These are phyloP conservation scores for Buddleja alternifolia DNA, from an alignment of 257 asterid genomes.

Conservation along the genomic window DNA sequence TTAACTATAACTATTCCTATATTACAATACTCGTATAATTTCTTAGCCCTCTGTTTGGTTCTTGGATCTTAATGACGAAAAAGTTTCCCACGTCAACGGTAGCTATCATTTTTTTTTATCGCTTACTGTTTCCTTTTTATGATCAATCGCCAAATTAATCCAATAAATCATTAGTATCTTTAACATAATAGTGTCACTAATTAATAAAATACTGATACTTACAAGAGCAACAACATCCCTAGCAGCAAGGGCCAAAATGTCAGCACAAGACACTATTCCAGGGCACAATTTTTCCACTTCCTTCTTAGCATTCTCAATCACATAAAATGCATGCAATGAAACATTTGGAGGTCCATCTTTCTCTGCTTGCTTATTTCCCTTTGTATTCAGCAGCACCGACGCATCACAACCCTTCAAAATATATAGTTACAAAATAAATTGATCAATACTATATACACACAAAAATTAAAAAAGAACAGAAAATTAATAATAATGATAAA, in stretches of 20 bases:
- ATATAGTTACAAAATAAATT: not conserved
- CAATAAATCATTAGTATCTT: too few species aligned
- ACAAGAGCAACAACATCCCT: slow-evolving; percentile 83
- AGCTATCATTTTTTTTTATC: too few species aligned
- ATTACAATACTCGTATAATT: too few species aligned
- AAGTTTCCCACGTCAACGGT: too few species aligned
- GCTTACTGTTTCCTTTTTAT: too few species aligned
- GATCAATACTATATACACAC: not conserved
- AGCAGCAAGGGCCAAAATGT: slow-evolving; percentile 79
- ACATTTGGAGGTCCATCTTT: slow-evolving; percentile 83
- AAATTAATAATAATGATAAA: too few species aligned
- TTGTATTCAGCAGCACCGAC: slow-evolving; percentile 71
- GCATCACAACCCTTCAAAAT: slow-evolving; percentile 78
- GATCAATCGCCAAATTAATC: too few species aligned
- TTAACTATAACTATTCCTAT: too few species aligned
- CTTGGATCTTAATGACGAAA: too few species aligned
- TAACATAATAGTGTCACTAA: too few species aligned
- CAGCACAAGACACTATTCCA: slow-evolving; percentile 89
- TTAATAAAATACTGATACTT: slow-evolving; percentile 25
- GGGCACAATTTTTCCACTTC: slow-evolving; percentile 69
- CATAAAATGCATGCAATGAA: slow-evolving; percentile 83
- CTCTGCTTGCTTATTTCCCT: slow-evolving; percentile 53
- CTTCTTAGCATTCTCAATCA: slow-evolving; percentile 66
- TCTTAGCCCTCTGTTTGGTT: too few species aligned
- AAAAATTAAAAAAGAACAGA: too few species aligned